Conservation (phyloP, 2,329 filamentous ascomycete species). For the Colletotrichum scovillei region DNA sequence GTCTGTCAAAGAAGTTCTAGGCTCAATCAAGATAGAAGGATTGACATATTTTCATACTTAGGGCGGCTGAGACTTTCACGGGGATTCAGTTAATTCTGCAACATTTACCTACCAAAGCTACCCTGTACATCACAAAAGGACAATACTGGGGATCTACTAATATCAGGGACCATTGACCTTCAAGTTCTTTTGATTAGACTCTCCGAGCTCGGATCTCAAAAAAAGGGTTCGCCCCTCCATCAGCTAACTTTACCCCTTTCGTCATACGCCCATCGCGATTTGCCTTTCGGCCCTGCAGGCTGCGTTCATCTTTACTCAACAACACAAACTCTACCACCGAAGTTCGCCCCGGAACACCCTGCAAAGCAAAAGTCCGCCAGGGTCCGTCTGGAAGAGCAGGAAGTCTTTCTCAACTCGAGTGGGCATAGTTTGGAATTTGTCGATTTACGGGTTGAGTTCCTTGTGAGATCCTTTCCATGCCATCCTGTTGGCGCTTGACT, state of each 20-base stretch:
- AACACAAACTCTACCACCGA: background rate
- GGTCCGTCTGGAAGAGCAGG: background rate
- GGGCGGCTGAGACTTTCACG: too few relatives aligned
- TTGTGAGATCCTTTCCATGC: background rate
- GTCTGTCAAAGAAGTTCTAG: too few relatives aligned
- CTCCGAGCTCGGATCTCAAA: too few relatives aligned
- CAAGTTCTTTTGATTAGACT: too few relatives aligned
- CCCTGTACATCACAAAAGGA: too few relatives aligned
- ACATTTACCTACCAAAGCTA: too few relatives aligned
- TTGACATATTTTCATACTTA: too few relatives aligned
- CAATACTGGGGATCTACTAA: too few relatives aligned
- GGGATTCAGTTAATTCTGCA: too few relatives aligned
- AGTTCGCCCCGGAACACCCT: background rate
- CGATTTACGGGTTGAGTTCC: background rate
- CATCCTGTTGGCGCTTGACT: background rate
- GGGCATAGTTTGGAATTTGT: background rate
- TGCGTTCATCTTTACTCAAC: background rate
- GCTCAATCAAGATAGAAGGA: too few relatives aligned
- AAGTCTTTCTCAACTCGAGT: background rate
- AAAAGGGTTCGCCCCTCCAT: background rate
- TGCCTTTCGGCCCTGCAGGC: background rate
- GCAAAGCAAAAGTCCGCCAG: background rate
- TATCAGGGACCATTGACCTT: too few relatives aligned
- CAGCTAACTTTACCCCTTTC: background rate
- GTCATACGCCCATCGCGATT: background rate